A percentile compares a stretch with the other conserved stretches of the same genome.
Conservation (phyloP, 2,329 filamentous ascomycete species). For the Arachnomyces sp. region DNA sequence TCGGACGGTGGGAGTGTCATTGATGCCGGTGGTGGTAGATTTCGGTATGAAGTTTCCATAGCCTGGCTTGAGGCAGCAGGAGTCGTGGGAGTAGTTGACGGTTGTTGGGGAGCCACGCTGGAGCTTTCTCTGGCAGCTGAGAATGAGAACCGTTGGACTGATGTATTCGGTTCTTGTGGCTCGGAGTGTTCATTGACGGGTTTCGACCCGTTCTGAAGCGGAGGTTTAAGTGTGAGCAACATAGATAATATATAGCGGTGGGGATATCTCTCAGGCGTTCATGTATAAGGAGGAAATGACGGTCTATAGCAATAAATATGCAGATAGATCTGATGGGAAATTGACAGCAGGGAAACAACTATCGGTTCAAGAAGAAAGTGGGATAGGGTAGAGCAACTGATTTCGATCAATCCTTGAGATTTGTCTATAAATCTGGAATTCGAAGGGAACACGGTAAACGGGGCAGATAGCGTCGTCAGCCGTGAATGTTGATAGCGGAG, state of each 20-base stretch:
- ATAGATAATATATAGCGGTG: slow-evolving; percentile 23
- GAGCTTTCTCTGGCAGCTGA: slow-evolving; percentile 4
- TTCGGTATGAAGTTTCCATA: slow-evolving; percentile 65
- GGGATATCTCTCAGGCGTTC: background rate
- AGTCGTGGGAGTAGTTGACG: slow-evolving; percentile 18
- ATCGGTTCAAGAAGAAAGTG: no score
- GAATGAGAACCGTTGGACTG: slow-evolving; percentile 19
- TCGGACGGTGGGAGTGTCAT: slow-evolving; percentile 50
- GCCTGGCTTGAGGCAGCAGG: slow-evolving; percentile 39
- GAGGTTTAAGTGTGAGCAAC: slow-evolving; percentile 47
- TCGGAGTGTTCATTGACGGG: slow-evolving; percentile 38
- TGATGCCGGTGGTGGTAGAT: slow-evolving; percentile 60
- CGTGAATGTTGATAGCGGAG: no score
- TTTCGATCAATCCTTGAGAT: no score
- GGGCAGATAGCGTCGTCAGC: no score
- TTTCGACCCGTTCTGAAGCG: slow-evolving; percentile 40
- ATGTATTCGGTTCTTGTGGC: slow-evolving; percentile 15
- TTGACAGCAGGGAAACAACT: no score
- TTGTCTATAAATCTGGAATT: no score
- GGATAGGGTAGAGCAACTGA: no score
- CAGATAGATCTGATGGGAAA: no score
- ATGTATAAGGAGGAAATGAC: slow-evolving; percentile 4
- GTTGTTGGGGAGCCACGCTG: slow-evolving; percentile 19
- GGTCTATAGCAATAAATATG: slow-evolving; percentile 3
- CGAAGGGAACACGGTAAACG: no score